phyloP scores from a whole-genome alignment of 805 yeast species.

The Lachancea thermotolerans region DNA sequence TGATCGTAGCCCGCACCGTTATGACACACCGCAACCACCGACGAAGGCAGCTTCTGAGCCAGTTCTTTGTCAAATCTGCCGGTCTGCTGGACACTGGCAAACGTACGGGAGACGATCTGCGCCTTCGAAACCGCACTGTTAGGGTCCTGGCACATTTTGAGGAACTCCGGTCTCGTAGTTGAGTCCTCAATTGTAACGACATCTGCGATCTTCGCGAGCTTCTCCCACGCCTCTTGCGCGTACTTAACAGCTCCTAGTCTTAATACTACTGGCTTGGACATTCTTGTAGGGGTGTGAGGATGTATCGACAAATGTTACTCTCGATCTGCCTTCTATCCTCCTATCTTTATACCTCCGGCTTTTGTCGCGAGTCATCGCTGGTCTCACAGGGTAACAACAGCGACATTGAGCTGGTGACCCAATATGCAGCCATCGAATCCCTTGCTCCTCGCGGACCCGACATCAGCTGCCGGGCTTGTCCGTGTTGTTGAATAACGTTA shows the following conservation, averaged over 20 bases:
- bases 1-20: conserved; percentile 77
- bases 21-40: conserved; percentile 50
- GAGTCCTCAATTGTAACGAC: conserved; percentile 41
- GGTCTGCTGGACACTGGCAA: conserved; percentile 42
- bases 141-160: conserved; percentile 28
- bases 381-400: not conserved
- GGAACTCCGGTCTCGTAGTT: conserved; percentile 33
- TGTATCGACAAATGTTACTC: not conserved
- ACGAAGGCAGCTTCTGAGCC: conserved; percentile 45
- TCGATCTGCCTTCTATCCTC: not conserved
- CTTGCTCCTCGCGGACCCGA: no score
- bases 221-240: conserved; percentile 64
- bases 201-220: conserved; percentile 40
- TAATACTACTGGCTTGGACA: conserved; percentile 49
- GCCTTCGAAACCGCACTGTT: conserved; percentile 28
- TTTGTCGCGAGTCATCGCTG: not conserved
- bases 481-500: no score
- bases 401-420: no score
- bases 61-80: conserved; percentile 64
- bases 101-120: conserved; percentile 45
- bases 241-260: conserved; percentile 55
- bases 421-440: not conserved
- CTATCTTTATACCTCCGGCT: not conserved
- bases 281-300: not conserved
- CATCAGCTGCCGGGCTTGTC: no score